A percentile compares a stretch with the other conserved stretches of the same genome.
phyloP scores from a whole-genome alignment of 1,284 basidiomycete species.

The Mycena sp. region DNA sequence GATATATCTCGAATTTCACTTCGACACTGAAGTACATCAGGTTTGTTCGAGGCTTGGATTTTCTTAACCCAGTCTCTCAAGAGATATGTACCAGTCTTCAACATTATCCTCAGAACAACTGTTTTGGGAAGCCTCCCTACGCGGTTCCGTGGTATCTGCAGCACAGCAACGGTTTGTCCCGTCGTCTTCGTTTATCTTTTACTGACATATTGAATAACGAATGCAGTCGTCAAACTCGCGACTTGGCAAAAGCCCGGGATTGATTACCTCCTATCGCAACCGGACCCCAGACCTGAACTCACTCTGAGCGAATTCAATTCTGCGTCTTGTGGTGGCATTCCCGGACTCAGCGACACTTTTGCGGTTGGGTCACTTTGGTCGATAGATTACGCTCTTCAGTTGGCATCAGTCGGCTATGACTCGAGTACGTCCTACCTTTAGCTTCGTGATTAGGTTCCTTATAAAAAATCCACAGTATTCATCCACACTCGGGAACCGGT shows the following conservation, averaged over 20 bases:
- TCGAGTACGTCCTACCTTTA: conserved; percentile 11
- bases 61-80: neutral
- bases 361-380: conserved; percentile 69
- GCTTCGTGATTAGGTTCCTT: neutral
- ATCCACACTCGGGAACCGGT: conserved; percentile 57
- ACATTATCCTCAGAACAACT: conserved; percentile 23
- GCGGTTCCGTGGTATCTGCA: conserved; percentile 48
- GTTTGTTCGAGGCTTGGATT: conserved; percentile 31
- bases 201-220: neutral
- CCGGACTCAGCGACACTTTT: conserved; percentile 69
- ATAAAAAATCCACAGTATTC: conserved; percentile 45
- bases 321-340: conserved; percentile 69
- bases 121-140: too few species aligned
- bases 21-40: conserved; percentile 50
- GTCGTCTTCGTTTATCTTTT: neutral
- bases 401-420: conserved; percentile 58
- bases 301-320: conserved; percentile 76
- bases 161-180: conserved; percentile 48
- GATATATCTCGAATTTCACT: conserved; percentile 45
- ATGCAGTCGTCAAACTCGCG: conserved; percentile 48
- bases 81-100: conserved; percentile 26
- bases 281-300: conserved; percentile 45
- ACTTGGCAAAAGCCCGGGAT: conserved; percentile 56
- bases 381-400: conserved; percentile 60
- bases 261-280: conserved; percentile 39